Evolutionary conservation across 1,139 yeast species (phyloP), one percentile per base, ranked within the genome.

Genomic region (Sugiyamaella sp.): DNA sequence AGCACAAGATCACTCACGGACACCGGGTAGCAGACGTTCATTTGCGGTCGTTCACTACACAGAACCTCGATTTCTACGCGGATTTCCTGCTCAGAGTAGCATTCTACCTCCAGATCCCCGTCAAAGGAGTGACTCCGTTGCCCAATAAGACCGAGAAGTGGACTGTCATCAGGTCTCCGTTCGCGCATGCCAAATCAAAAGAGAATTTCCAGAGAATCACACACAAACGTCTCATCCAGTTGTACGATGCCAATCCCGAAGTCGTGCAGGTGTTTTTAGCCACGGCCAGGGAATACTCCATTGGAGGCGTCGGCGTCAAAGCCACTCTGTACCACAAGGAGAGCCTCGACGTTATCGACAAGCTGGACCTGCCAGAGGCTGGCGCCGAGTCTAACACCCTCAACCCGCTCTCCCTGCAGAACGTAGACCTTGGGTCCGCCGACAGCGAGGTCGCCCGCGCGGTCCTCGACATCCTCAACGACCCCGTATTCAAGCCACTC

Each of bases 171-270:
- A 82, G 86, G 69, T 85, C 97, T 3, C 98, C 98, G 1, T 93
- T 93, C 70, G 97, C 89, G 32, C 95, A 89, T 68, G 96, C 98
- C 52, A 91, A 91, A 70, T 80, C 95, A 8, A 93, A 93, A 74
- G 97, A 93, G 74, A 93, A 93, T 75, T 93, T 89, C 74, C 89
- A 89, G 74, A 84, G 98, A 74, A 80, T 82, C 52, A 93, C 98
- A 0, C 89, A 82, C 69, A 82, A 86, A 65, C 81, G 95, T 58
- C 72, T 81, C 60, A 75, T 93, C 60, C 78, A 78, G 59, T 88
- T 90, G 17, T 90, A 81, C 77, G 98, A 93, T 71, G 82, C 97
- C 21, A 85, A 87, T 60, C 85, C 93, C 1, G 97, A 89, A 65
- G 85, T 87, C 2, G 77, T 93, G 46, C 96, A 93, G 68, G 74